These are phyloP conservation scores for Termitomyces sp. DNA, from an alignment of 768 basidiomycete genomes.

Conservation along the genomic window DNA sequence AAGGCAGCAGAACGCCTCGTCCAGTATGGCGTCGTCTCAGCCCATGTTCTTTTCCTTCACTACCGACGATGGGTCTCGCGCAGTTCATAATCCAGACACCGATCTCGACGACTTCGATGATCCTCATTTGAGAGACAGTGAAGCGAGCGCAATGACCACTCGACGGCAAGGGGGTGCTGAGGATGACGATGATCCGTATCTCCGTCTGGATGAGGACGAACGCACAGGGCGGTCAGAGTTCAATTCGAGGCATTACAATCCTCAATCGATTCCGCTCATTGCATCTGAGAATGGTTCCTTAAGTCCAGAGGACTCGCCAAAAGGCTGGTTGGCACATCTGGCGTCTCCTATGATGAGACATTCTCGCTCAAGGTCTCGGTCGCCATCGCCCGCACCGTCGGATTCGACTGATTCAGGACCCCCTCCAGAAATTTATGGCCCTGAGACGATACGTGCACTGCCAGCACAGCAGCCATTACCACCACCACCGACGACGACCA, in stretches of 20 bases:
- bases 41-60: conserved; percentile 89
- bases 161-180: conserved; percentile 27
- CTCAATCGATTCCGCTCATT: conserved; percentile 36
- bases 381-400: conserved; percentile 38
- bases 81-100: conserved; percentile 40
- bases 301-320: conserved; percentile 35
- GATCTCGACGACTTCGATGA: conserved; percentile 75
- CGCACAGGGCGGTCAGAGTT: conserved; percentile 29
- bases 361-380: conserved; percentile 30
- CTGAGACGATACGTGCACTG: conserved; percentile 25
- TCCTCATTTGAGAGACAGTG: conserved; percentile 57
- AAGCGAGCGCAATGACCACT: conserved; percentile 29
- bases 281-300: conserved; percentile 28
- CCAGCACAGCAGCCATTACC: conserved; percentile 31
- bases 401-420: conserved; percentile 38
- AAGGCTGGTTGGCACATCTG: conserved; percentile 73
- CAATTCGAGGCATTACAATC: conserved; percentile 24
- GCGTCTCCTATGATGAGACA: conserved; percentile 56
- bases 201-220: conserved; percentile 69
- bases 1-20: conserved; percentile 43
- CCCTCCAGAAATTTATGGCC: conserved; percentile 39
- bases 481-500: conserved; percentile 34
- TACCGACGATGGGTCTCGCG: conserved; percentile 63
- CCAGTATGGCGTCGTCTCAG: conserved; percentile 61
- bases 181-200: conserved; percentile 75